Evolutionary conservation across 148 eudicot species (phyloP), one percentile per base, ranked within the genome.

Genomic region (Fagopyrum homotropicum): DNA sequence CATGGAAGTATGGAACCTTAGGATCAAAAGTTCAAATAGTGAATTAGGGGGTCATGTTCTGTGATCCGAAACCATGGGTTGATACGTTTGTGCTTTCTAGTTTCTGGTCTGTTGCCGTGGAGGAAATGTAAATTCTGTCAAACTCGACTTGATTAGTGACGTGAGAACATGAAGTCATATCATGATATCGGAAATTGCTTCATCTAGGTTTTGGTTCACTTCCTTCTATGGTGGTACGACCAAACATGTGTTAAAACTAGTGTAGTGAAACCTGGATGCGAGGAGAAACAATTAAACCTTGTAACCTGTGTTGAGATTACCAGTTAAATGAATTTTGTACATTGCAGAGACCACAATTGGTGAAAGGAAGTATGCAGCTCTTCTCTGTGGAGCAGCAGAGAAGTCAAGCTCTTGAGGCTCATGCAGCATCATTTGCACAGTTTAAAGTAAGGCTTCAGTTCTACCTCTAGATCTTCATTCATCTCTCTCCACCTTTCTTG

Each of bases 361-460:
- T 89, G 63, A 89, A 89, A 75, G 94, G 94, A 76, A 89, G 76
- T 71, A 89, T 89, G 94, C 94, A 89, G 69, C 88, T 89, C 11
- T 89, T 73, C 81, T 89, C 94, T 45, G 94, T 89, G 79, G 94
- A 89, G 68, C 94, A 89, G 80, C 89, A 89, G 78, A 91, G 94
- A 16, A 89, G 94, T 81, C 94, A 89, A 82, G 87, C 94, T 47
- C 94, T 89, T 79, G 93, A 89, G 79, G 93, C 91, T 16, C 93
- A 89, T 83, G 93, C 93, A 45, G 93, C 93, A 69, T 77, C 94
- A 45, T 89, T 89, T 88, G 94, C 91, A 72, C 59, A 88, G 15
- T 79, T 86, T 45, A 84, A 89, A 77, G 94, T 89, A 66, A 0
- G 85, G 15, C 49, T 30, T 19, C 40, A 10, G 56, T 73, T 47